phyloP scores from a whole-genome alignment of 345 rosid species.

The Punica granatum region DNA sequence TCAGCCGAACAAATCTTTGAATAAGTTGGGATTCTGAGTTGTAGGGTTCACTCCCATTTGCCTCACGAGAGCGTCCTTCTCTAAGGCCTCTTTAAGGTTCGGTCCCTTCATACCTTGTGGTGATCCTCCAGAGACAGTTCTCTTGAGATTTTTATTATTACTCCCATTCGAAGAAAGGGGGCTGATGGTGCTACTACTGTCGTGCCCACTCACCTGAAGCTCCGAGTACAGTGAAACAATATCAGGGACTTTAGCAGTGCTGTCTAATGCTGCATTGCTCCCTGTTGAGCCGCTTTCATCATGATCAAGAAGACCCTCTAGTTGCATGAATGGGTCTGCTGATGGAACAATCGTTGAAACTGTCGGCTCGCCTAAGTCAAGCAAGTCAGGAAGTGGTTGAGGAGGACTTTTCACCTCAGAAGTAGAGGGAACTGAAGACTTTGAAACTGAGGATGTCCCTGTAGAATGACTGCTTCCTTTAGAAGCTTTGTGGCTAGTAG shows the following conservation, averaged over 20 bases:
- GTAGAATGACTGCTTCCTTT: conserved; percentile 4
- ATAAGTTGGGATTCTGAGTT: conserved; percentile 79
- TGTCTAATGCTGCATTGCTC: conserved; percentile 22
- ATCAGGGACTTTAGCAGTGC: conserved; percentile 21
- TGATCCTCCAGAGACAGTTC: conserved; percentile 15
- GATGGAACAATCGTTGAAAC: conserved; percentile 24
- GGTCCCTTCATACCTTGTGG: conserved; percentile 47
- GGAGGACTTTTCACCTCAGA: conserved; percentile 23
- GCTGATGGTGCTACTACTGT: not conserved
- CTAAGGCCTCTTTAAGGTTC: conserved; percentile 53
- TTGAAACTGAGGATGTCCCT: not conserved
- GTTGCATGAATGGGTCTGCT: conserved; percentile 73
- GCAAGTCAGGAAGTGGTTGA: conserved; percentile 65
- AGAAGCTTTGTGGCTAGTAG: conserved; percentile 20
- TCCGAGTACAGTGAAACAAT: conserved; percentile 5
- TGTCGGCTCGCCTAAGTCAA: conserved; percentile 71
- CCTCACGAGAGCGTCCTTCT: conserved; percentile 85
- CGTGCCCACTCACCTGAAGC: not conserved
- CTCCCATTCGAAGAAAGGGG: conserved; percentile 9
- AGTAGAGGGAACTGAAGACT: conserved; percentile 1
- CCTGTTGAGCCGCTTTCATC: conserved; percentile 15
- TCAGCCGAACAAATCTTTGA: conserved; percentile 79
- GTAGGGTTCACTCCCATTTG: conserved; percentile 88
- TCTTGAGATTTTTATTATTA: conserved; percentile 14
- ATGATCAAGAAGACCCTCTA: conserved; percentile 75